phyloP scores from a whole-genome alignment of 495 filamentous ascomycete species.

The Thermochaetoides thermophila region DNA sequence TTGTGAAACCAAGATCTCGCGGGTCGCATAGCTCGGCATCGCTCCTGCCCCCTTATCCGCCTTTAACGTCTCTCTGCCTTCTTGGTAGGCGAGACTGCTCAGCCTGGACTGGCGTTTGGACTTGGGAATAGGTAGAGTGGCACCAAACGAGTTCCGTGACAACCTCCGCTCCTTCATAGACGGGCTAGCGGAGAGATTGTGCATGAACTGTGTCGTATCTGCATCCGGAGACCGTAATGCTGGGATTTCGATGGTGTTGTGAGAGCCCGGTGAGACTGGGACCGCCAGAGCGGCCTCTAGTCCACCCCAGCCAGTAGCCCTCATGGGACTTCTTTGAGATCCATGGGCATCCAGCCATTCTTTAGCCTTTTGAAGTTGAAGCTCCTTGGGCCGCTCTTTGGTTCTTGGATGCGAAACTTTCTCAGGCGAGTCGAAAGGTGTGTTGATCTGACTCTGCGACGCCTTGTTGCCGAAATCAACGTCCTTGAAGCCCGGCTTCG shows the following conservation, averaged over 20 bases:
- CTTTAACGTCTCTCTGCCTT: slow-evolving; percentile 23
- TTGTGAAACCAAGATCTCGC: slow-evolving; percentile 57
- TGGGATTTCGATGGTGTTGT: slow-evolving; percentile 53
- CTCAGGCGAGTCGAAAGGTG: slow-evolving; percentile 11
- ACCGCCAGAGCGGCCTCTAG: slow-evolving; percentile 10
- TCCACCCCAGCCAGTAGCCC: slow-evolving; percentile 6
- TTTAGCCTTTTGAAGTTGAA: slow-evolving; percentile 20
- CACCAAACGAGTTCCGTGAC: slow-evolving; percentile 68
- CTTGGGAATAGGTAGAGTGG: slow-evolving; percentile 59
- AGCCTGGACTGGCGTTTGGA: slow-evolving; percentile 56
- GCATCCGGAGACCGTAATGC: slow-evolving; percentile 54
- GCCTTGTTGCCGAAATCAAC: slow-evolving; percentile 32
- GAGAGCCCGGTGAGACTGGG: slow-evolving; percentile 10
- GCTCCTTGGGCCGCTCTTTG: slow-evolving; percentile 4
- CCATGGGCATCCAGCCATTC: no score
- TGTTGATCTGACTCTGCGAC: slow-evolving; percentile 11
- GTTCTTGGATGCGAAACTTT: slow-evolving; percentile 4
- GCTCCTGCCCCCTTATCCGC: slow-evolving; percentile 32
- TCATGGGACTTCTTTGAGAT: slow-evolving; percentile 3
- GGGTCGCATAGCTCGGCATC: slow-evolving; percentile 37
- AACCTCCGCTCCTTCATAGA: slow-evolving; percentile 51
- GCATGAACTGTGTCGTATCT: slow-evolving; percentile 57
- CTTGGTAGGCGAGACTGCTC: slow-evolving; percentile 32
- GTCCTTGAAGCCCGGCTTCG: slow-evolving; percentile 39
- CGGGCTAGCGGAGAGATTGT: slow-evolving; percentile 51